These are phyloP conservation scores for Metschnikowia lachancei DNA, from an alignment of 805 yeast genomes.

Conservation along the genomic window DNA sequence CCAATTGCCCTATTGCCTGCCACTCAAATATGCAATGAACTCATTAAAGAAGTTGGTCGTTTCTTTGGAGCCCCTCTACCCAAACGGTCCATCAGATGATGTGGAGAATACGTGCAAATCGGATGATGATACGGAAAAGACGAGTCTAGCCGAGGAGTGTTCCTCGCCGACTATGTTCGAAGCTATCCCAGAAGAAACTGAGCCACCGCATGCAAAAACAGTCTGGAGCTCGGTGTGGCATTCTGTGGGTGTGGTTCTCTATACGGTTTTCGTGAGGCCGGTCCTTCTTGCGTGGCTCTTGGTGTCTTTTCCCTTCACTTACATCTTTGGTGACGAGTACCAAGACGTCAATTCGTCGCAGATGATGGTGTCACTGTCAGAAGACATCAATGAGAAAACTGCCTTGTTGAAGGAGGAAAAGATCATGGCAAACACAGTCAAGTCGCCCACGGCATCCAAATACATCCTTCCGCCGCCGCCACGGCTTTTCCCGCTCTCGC, in stretches of 20 bases:
- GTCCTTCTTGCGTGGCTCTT: conserved; percentile 47
- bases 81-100: conserved; percentile 6
- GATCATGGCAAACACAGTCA: conserved; percentile 38
- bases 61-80: conserved; percentile 19
- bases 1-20: neutral
- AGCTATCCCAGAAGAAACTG: conserved; percentile 8
- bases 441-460: conserved; percentile 42
- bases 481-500: conserved; percentile 38
- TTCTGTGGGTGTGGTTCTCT: conserved; percentile 36
- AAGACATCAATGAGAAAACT: conserved; percentile 31
- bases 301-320: conserved; percentile 54
- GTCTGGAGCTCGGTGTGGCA: neutral
- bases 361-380: conserved; percentile 7
- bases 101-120: neutral
- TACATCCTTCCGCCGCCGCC: conserved; percentile 48
- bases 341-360: conserved; percentile 6
- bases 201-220: neutral
- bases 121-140: neutral
- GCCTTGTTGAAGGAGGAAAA: conserved; percentile 41
- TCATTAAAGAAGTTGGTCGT: conserved; percentile 19
- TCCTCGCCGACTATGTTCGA: neutral
- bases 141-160: neutral
- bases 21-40: conserved; percentile 18
- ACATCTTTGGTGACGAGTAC: conserved; percentile 30
- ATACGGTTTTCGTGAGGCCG: conserved; percentile 52